Base-by-base conservation (phyloP, 2,329 filamentous ascomycete genomes). In the Pestalotiopsis sp. region DNA sequence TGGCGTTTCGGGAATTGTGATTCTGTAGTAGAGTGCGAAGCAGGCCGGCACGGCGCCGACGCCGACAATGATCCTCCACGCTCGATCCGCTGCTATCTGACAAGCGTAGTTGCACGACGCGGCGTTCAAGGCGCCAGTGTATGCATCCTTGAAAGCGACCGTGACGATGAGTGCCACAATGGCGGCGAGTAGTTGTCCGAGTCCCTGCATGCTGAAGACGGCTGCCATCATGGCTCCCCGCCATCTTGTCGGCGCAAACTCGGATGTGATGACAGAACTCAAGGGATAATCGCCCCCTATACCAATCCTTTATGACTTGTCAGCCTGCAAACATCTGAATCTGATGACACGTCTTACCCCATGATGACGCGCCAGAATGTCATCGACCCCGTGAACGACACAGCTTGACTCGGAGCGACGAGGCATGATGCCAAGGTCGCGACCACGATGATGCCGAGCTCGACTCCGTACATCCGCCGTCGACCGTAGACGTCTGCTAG, bases 211-310 rank as follows among this genome's bases (percentile, higher is more conserved):
- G 49, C 92, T 92, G 76, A 96, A 96, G 63, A 95, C 92, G 17
- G 91, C 87, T 12, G 90, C 92, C 84, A 96, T 92, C 91, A 96
- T 95, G 68, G 90, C 92, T 70, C 92, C 93, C 74, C 93, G 87
- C 89, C 92, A 94, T 74, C 91, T 89, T 13, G 93, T 95, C 2
- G 92, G 93, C 9, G 93, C 92, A 77, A 95, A 95, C 85, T 96
- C 93, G 12, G 93, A 92, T 4, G 92, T 95, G 72, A 95, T 95
- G 66, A 96, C 91, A 0, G 91, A 91, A 60, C 89, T 92, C 6
- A 96, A 83, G 2, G 93, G 93, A 78, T 96, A 96, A 76, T 96
- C 93, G 70, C 93, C 93, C 72, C 93, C 92, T 65, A 94, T 93
- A 38, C 92, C 92, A 69, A 94, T 85, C 45, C 92, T 92, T 23